Base-by-base conservation (phyloP, 106 monocot species). In the Hemerocallis citrina region DNA sequence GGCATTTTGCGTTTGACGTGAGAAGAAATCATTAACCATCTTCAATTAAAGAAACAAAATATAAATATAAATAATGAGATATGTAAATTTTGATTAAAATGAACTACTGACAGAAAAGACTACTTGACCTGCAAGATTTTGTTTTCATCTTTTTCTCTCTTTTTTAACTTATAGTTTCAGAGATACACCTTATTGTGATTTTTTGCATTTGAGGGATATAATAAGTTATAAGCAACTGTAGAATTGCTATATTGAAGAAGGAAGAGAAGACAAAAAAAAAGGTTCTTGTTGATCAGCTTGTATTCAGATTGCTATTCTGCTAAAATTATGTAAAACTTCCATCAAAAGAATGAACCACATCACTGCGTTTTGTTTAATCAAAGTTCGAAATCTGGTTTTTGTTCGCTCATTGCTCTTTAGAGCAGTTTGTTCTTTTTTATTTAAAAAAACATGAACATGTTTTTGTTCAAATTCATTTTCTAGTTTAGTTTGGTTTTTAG, bases 41-140 rank as follows among this genome's bases (percentile, higher is more conserved):
- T n/a, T n/a, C 14, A 23, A 22, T 49, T 49, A 23, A 23, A 24
- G 13, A 12, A 6, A 6, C 24, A 23, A 1, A 49, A 49, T 49
- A 9, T 49, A 23, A 22, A 23, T 9, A 23, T 8, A 6, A 9
- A 49, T 49, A 4, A 10, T 49, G 24, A 23, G 21, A 8, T 25
- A 49, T 49, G 49, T 49, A n/a, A n/a, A 44, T 45, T 45, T 17
- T 45, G 19, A 45, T 16, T 45, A 45, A 45, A n/a, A n/a, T n/a
- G n/a, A n/a, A n/a, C n/a, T n/a, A n/a, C n/a, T n/a, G n/a, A n/a
- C n/a, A n/a, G n/a, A n/a, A n/a, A n/a, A n/a, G n/a, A n/a, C n/a
- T n/a, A n/a, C n/a, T n/a, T n/a, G n/a, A n/a, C n/a, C n/a, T n/a
- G n/a, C n/a, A n/a, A n/a, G n/a, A n/a, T n/a, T n/a, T n/a, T n/a